Base-by-base conservation (phyloP, 2,329 filamentous ascomycete genomes). In the Diaporthe helianthi region DNA sequence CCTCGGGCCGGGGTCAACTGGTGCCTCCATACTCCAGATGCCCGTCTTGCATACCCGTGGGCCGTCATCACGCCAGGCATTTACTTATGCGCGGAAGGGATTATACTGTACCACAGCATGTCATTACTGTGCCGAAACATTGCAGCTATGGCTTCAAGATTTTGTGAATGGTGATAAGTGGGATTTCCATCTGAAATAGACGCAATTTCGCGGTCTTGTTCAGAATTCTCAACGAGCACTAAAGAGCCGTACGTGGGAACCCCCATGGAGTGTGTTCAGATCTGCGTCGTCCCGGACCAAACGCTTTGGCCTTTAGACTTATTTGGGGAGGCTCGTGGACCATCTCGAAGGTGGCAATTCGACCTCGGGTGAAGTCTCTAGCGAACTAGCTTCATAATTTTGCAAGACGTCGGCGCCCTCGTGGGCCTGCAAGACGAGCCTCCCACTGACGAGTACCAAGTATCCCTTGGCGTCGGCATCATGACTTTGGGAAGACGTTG, bases 401-500 rank as follows among this genome's bases (percentile, higher is more conserved):
- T 44, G 47, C 54, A 17, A 51, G 53, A 22, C 65, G 33, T 26
- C 33, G 46, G 4, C 19, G 13, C 9, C 17, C 12, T 22, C 15
- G n/a, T 46, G 46, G 22, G 24, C 15, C 51, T 8, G 41, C 26
- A 22, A 33, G n/a, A 36, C 17, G 2, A 24, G 6, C n/a, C 44
- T 33, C 31, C 29, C 7, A 13, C 3, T 36, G 41, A 5, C 19
- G 41, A 24, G 29, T 22, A n/a, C n/a, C 33, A 31, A 31, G 31
- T 36, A 64, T 68, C 26, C 41, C 26, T 22, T 10, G 13, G 19
- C 13, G 47, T n/a, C 19, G 44, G 44, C 70, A 75, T 74, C 38
- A 36, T 61, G 67, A 72, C 17, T 53, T 61, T n/a, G 75, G 76
- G 22, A 78, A 74, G 17, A 73, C 74, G 71, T 76, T 87, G 71